phyloP scores from a whole-genome alignment of 176 grass and related monocot genomes.

The Secale cereale region DNA sequence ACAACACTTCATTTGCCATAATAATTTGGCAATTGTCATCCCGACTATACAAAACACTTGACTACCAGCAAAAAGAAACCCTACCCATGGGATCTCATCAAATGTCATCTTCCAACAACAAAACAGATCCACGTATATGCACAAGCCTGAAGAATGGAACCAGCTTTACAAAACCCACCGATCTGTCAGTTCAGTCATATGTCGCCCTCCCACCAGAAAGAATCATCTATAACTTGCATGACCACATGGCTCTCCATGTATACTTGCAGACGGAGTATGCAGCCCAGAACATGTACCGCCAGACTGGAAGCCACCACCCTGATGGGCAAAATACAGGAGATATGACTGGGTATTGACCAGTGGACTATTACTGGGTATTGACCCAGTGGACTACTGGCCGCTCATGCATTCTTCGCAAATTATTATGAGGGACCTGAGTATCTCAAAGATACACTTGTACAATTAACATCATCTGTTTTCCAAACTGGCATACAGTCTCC shows the following conservation, averaged over 20 bases:
- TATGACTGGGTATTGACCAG: neutral
- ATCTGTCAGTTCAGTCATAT: neutral
- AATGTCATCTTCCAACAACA: neutral
- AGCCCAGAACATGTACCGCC: neutral
- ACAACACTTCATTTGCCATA: neutral
- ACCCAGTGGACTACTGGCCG: neutral
- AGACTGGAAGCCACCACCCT: neutral
- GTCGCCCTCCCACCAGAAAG: neutral
- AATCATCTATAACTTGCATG: neutral
- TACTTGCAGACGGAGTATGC: neutral
- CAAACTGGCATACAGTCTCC: constrained; percentile 42
- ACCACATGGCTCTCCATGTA: neutral
- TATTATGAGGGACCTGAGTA: neutral
- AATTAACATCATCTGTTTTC: constrained; percentile 26
- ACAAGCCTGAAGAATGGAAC: neutral
- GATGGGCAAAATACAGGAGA: neutral
- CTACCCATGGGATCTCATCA: neutral
- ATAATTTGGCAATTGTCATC: neutral
- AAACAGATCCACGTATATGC: neutral
- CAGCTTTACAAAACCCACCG: neutral
- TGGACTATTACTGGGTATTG: neutral
- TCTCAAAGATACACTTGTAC: neutral
- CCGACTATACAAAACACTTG: neutral
- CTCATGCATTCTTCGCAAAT: neutral
- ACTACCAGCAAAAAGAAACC: neutral